These are phyloP conservation scores for Candida taoyuanica DNA, from an alignment of 805 yeast genomes.

Conservation along the genomic window DNA sequence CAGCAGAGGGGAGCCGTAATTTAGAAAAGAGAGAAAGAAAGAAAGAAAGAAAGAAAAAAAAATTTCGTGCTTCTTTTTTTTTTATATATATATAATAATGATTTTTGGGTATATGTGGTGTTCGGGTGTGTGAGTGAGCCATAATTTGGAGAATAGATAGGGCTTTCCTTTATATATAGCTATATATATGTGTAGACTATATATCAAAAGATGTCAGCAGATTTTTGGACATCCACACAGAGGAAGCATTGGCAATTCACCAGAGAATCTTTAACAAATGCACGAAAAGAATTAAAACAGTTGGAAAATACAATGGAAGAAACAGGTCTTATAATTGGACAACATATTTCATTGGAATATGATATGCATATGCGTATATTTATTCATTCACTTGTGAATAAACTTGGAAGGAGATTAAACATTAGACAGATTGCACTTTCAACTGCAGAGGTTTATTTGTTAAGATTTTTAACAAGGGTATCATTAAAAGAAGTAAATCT, in stretches of 20 bases:
- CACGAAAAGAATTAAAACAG: conserved; percentile 38
- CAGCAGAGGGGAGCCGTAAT: conserved; percentile 50
- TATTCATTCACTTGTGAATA: conserved; percentile 68
- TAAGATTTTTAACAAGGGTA: conserved; percentile 71
- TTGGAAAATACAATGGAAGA: conserved; percentile 37
- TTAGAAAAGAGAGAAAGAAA: background rate
- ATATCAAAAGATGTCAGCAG: conserved; percentile 54
- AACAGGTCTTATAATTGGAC: conserved; percentile 33
- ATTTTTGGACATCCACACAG: conserved; percentile 85
- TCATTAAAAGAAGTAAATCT: conserved; percentile 78
- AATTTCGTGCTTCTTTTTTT: no score
- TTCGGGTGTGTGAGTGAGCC: background rate
- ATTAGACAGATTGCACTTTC: conserved; percentile 81
- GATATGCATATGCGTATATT: conserved; percentile 65
- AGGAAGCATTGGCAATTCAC: conserved; percentile 77
- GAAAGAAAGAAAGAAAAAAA: no score
- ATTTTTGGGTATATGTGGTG: background rate
- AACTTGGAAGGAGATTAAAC: conserved; percentile 72
- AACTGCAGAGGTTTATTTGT: conserved; percentile 80
- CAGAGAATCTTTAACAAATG: conserved; percentile 47
- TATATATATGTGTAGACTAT: no score
- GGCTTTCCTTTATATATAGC: no score
- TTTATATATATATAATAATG: no score
- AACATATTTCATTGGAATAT: conserved; percentile 36
- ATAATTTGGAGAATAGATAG: no score